A percentile compares a stretch with the other conserved stretches of the same genome.
These are phyloP conservation scores for Angophora floribunda DNA, from an alignment of 345 rosid genomes.

Conservation along the genomic window DNA sequence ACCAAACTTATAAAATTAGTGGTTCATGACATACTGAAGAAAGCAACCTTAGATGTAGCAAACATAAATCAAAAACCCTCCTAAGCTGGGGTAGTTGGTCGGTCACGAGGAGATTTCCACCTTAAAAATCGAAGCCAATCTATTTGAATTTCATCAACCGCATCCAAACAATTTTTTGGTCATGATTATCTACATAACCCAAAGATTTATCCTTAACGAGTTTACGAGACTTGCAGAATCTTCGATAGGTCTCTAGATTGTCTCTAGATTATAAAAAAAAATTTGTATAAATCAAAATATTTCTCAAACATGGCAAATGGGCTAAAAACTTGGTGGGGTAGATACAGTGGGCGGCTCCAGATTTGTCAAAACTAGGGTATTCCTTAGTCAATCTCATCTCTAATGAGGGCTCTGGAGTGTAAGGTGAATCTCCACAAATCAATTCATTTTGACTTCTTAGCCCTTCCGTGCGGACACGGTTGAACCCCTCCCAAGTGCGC, in stretches of 20 bases:
- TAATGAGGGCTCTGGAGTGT: background rate
- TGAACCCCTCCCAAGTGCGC: background rate
- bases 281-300: background rate
- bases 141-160: background rate
- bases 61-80: background rate
- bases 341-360: background rate
- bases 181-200: background rate
- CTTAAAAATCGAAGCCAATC: background rate
- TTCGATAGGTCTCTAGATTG: background rate
- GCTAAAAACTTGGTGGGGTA: background rate
- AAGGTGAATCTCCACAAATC: background rate
- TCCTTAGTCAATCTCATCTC: background rate
- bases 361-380: background rate
- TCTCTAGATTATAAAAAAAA: background rate
- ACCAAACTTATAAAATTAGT: background rate
- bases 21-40: background rate
- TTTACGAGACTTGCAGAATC: background rate
- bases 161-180: background rate
- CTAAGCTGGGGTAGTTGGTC: background rate
- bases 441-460: background rate
- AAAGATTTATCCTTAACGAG: background rate
- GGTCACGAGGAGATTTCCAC: background rate
- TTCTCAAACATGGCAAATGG: background rate
- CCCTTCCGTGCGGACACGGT: background rate
- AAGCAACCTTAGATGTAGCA: background rate